These are phyloP conservation scores for Fusarium sp. DNA, from an alignment of 2,329 filamentous ascomycete genomes.

Conservation along the genomic window DNA sequence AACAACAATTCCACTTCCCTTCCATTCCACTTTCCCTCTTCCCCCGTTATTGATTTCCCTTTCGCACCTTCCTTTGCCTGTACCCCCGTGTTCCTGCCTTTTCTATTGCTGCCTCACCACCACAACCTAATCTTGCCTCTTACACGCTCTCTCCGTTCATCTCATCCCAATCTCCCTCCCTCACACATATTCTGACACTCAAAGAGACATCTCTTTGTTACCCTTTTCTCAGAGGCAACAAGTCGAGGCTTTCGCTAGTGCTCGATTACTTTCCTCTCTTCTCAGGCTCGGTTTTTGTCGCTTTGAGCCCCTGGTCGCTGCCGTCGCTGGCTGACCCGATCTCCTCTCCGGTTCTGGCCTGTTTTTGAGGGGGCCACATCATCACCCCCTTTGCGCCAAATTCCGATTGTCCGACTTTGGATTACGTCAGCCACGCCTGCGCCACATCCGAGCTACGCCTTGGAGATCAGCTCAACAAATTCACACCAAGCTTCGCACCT, in stretches of 20 bases:
- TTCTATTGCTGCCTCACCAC: slow-evolving; percentile 45
- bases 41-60: slow-evolving; percentile 37
- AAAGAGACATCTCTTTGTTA: slow-evolving; percentile 37
- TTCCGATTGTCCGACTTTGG: slow-evolving; percentile 46
- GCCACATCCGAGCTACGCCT: slow-evolving; percentile 30
- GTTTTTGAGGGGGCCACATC: slow-evolving; percentile 51
- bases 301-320: slow-evolving; percentile 41
- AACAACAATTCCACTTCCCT: slow-evolving; percentile 48
- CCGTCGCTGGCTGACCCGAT: slow-evolving; percentile 42
- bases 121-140: slow-evolving; percentile 45
- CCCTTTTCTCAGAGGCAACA: slow-evolving; percentile 39
- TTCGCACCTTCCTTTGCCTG: slow-evolving; percentile 46
- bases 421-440: slow-evolving; percentile 52
- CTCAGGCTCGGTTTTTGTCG: slow-evolving; percentile 33
- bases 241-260: slow-evolving; percentile 62
- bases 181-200: slow-evolving; percentile 43
- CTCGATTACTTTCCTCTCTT: slow-evolving; percentile 53
- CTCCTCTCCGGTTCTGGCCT: slow-evolving; percentile 42
- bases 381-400: slow-evolving; percentile 47
- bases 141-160: slow-evolving; percentile 43
- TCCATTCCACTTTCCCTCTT: slow-evolving; percentile 40
- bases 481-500: slow-evolving; percentile 25
- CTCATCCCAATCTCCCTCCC: slow-evolving; percentile 41
- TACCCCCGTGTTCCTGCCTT: slow-evolving; percentile 33
- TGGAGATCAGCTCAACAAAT: slow-evolving; percentile 14